A percentile compares a stretch with the other conserved stretches of the same genome.
These are phyloP conservation scores for Pseudohyphozyma bogoriensis DNA, from an alignment of 768 basidiomycete genomes.

Conservation along the genomic window DNA sequence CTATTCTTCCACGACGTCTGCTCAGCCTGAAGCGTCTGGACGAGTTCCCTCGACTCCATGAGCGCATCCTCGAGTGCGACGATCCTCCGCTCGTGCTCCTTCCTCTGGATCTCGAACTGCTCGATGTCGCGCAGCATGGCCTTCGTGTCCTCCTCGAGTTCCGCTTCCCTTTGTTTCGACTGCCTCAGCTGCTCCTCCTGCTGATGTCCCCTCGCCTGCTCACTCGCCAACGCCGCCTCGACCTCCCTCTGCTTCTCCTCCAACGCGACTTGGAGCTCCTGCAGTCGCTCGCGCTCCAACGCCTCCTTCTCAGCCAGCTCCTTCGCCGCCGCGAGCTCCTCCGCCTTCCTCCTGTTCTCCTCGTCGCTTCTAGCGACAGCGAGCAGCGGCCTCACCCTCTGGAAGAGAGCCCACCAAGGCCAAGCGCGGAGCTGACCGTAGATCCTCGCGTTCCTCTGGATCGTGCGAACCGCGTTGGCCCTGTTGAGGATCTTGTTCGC, in stretches of 20 bases:
- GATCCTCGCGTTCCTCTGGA: constrained; percentile 85
- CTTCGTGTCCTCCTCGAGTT: constrained; percentile 73
- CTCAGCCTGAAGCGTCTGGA: constrained; percentile 68
- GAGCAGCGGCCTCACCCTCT: constrained; percentile 86
- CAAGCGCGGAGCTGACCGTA: constrained; percentile 84
- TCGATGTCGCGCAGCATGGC: constrained; percentile 61
- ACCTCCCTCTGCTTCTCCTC: constrained; percentile 75
- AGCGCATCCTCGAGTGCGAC: constrained; percentile 50
- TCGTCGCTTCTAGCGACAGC: constrained; percentile 88
- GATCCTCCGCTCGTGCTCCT: constrained; percentile 19
- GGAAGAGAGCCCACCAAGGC: constrained; percentile 99
- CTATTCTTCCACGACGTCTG: constrained; percentile 55
- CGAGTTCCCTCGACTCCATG: constrained; percentile 74
- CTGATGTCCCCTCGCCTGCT: constrained; percentile 65
- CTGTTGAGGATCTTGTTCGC: constrained; percentile 92
- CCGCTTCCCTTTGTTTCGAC: constrained; percentile 71
- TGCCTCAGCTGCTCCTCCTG: constrained; percentile 73
- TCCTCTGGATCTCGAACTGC: constrained; percentile 65
- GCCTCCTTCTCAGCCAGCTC: constrained; percentile 82
- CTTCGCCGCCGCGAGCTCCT: constrained; percentile 65
- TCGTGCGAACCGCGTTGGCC: constrained; percentile 77
- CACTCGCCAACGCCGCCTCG: constrained; percentile 69
- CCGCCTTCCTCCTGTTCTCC: constrained; percentile 75
- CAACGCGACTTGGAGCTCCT: constrained; percentile 67
- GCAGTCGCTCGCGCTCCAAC: constrained; percentile 64